Evolutionary conservation across 495 filamentous ascomycete species (phyloP).

Genomic region (Arthonia radiata): DNA sequence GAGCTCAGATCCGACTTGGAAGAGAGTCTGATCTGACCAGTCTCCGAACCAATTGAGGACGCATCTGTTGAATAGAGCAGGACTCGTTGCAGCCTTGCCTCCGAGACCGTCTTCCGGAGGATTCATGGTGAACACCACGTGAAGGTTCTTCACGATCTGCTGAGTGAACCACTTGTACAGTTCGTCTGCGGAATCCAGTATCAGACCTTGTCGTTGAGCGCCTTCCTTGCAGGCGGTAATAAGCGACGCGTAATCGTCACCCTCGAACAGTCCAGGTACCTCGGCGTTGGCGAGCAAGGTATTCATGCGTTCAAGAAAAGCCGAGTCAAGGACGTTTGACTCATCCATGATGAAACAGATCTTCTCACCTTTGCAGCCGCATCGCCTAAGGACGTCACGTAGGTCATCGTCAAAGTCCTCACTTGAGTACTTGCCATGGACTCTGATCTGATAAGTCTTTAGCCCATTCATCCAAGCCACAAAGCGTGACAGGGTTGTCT

Average conservation of each 20-base stretch:
- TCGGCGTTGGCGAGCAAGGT: conserved; percentile 94
- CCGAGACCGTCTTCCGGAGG: conserved; percentile 88
- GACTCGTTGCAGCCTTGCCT: conserved; percentile 89
- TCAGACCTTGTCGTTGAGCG: conserved; percentile 79
- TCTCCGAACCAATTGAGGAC: conserved; percentile 99
- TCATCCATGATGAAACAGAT: conserved; percentile 99
- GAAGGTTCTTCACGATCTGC: conserved; percentile 94
- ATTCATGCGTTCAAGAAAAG: conserved; percentile 98
- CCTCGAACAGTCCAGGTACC: conserved; percentile 92
- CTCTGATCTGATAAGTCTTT: conserved; percentile 98
- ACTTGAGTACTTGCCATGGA: conserved; percentile 92
- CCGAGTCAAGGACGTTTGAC: conserved; percentile 91
- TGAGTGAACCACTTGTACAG: conserved; percentile 99
- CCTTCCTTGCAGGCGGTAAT: conserved; percentile 99
- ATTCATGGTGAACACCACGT: conserved; percentile 99
- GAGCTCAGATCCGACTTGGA: conserved; percentile 88
- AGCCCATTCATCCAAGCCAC: conserved; percentile 99
- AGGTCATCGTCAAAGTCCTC: conserved; percentile 98
- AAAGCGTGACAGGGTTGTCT: conserved; percentile 92
- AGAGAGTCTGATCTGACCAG: conserved; percentile 97
- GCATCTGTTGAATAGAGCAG: conserved; percentile 94
- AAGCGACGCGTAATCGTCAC: conserved; percentile 79
- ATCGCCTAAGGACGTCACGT: conserved; percentile 72
- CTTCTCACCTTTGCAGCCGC: conserved; percentile 94
- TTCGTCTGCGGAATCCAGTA: conserved; percentile 93